These are phyloP conservation scores for Aureobasidium sp. DNA, from an alignment of 2,329 filamentous ascomycete species.

Conservation along the genomic window DNA sequence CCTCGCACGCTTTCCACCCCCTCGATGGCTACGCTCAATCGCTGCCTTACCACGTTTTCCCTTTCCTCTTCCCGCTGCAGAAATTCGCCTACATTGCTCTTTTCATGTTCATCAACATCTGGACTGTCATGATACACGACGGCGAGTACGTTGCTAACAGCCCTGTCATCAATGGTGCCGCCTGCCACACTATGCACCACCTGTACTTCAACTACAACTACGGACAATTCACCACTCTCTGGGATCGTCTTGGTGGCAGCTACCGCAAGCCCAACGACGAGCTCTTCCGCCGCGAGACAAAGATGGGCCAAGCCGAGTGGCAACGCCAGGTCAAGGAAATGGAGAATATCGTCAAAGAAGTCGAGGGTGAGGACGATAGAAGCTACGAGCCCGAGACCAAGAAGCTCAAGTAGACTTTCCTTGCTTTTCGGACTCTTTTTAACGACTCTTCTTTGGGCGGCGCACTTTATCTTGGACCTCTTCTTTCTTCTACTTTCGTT, in stretches of 20 bases:
- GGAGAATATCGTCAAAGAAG: constrained; percentile 67
- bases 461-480: neutral
- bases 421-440: neutral
- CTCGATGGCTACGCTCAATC: constrained; percentile 85
- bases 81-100: constrained; percentile 81
- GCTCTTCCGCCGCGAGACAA: constrained; percentile 75
- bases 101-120: constrained; percentile 91
- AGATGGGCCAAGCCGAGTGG: constrained; percentile 78
- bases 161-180: constrained; percentile 87
- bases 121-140: constrained; percentile 94
- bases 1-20: constrained; percentile 90
- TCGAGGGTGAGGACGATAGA: constrained; percentile 52
- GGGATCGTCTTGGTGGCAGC: constrained; percentile 80
- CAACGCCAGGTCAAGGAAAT: constrained; percentile 67
- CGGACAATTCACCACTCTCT: constrained; percentile 86
- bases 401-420: constrained; percentile 31
- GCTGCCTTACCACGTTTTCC: constrained; percentile 86
- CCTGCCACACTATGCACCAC: constrained; percentile 90
- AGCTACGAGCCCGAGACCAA: constrained; percentile 35
- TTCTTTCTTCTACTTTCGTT: neutral
- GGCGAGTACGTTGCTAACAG: constrained; percentile 90
- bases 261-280: constrained; percentile 81
- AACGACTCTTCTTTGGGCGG: neutral
- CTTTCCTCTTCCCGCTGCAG: constrained; percentile 85
- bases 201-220: constrained; percentile 87